Evolutionary conservation across 164 flowering plant species (phyloP), one percentile per base, ranked within the genome.

Genomic region (Annona cherimola): DNA sequence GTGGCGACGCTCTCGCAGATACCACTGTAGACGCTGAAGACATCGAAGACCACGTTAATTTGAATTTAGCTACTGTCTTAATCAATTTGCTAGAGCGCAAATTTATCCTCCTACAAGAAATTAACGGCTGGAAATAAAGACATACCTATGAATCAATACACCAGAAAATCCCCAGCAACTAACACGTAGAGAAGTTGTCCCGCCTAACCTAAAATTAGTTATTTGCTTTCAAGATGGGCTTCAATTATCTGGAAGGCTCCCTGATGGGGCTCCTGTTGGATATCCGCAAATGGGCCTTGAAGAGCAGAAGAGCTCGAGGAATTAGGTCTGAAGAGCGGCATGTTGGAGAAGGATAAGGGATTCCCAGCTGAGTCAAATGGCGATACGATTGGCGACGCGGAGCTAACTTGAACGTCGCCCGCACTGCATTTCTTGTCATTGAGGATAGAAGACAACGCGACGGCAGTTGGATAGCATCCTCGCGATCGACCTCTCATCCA

Each of bases 31-130:
- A 90, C 35, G 35, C 35, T 26, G 1, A 26, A 26, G 35, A 26
- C 69, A 0, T 88, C 90, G 72, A 87, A 91, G 16, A 91, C 81
- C 79, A 93, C 99, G 1, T 85, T 76, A 2, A 89, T 5, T 42
- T 42, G 41, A 26, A 26, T 41, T 42, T 39, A 2, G n/a, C 66
- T 7, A 39, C 4, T 63, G 42, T 26, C 0, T 26, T 26, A 26
- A 26, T 26, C 35, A 26, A 26, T 26, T 40, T 26, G 16, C 20
- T 11, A 12, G 5, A 4, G 54, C 4, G 43, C 66, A 3, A 42
- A 66, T 16, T 45, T 26, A 68, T 68, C 60, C 7, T 26, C 70
- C 60, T 50, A 50, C 57, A 11, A 68, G 19, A 46, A 39, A 26
- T 26, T 26, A 26, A 26, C 35, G 35, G 35, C 35, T 26, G 35